Percentiles rank a stretch among this genome's conserved stretches.
Conservation (phyloP, 495 filamentous ascomycete species). For the Lasiosphaeria miniovina region DNA sequence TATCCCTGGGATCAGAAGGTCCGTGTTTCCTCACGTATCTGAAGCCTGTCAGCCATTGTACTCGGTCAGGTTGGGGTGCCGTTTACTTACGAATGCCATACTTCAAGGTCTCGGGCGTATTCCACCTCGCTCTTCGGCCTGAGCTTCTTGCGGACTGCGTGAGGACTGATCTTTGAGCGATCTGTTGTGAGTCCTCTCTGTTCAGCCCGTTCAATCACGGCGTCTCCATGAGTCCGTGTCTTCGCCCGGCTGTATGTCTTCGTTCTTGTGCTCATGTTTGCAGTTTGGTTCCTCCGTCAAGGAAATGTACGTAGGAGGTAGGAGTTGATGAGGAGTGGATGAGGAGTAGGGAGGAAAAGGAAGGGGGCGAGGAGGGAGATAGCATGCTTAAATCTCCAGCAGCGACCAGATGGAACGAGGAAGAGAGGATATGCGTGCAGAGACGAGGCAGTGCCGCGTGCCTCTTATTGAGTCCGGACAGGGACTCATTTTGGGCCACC, state of each 20-base stretch:
- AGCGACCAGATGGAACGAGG: constrained; percentile 6
- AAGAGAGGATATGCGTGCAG: constrained; percentile 5
- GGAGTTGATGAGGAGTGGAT: constrained; percentile 2
- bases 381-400: constrained; percentile 10
- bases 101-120: constrained; percentile 7
- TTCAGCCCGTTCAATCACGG: constrained; percentile 8
- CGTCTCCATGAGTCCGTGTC: constrained; percentile 9
- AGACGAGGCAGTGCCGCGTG: constrained; percentile 9
- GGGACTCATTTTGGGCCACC: constrained; percentile 9
- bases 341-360: constrained; percentile 2
- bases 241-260: constrained; percentile 9
- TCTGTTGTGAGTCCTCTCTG: constrained; percentile 1
- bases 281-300: constrained; percentile 6
- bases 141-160: constrained; percentile 7
- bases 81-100: constrained; percentile 11
- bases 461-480: constrained; percentile 12
- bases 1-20: constrained; percentile 10
- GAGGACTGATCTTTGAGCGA: constrained; percentile 9
- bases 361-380: constrained; percentile 6
- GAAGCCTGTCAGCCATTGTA: neutral
- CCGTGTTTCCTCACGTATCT: constrained; percentile 6
- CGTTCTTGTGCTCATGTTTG: constrained; percentile 9
- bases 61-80: neutral
- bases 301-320: neutral
- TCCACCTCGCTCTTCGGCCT: constrained; percentile 7